These are phyloP conservation scores for Neofusicoccum cordaticola DNA, from an alignment of 2,329 filamentous ascomycete genomes.

Conservation along the genomic window DNA sequence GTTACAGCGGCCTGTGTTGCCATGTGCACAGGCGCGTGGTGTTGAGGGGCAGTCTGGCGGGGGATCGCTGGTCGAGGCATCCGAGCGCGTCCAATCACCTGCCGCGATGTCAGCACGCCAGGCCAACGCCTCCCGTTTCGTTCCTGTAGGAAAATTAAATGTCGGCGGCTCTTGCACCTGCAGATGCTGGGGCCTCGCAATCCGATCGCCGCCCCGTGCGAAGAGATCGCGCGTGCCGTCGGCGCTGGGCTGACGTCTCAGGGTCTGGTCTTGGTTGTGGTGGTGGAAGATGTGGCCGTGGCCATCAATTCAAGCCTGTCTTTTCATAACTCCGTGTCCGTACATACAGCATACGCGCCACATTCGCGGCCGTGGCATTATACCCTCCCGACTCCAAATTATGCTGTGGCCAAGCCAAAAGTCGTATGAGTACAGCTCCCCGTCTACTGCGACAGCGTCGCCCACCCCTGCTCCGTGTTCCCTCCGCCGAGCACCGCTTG, in stretches of 20 bases:
- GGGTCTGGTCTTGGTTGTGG: not conserved
- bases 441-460: not conserved
- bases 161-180: not conserved
- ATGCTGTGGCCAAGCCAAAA: conserved; percentile 12
- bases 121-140: not conserved
- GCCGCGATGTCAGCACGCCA: conserved; percentile 5
- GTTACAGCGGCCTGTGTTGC: conserved; percentile 27
- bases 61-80: not conserved
- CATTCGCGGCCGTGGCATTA: not conserved
- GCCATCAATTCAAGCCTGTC: not conserved
- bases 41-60: conserved; percentile 28
- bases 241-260: too few species aligned
- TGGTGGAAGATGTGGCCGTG: not conserved
- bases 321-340: conserved; percentile 4
- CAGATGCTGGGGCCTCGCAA: not conserved
- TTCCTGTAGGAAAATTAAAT: not conserved
- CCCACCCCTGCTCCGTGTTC: not conserved
- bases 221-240: not conserved
- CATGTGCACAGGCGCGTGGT: conserved; percentile 39
- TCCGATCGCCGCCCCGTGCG: not conserved
- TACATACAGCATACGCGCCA: conserved; percentile 1
- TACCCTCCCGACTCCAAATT: conserved; percentile 3
- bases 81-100: conserved; percentile 1
- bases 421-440: not conserved
- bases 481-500: not conserved